Evolutionary conservation across 805 yeast species (phyloP), one percentile per base, ranked within the genome.

Genomic region (Spencermartinsiella europaea): DNA sequence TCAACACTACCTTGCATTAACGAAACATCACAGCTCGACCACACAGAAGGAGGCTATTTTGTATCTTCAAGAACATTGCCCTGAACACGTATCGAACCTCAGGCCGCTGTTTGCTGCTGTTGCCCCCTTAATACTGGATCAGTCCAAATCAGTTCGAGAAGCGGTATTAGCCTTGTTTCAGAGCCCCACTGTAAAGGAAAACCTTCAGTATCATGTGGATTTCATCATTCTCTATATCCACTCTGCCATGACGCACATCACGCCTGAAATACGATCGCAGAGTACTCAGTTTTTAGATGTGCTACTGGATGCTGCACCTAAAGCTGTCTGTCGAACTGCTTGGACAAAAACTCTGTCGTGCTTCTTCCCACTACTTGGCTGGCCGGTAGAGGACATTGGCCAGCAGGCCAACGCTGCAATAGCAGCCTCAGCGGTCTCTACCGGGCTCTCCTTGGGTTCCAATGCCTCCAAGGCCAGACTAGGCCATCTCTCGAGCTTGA

Each of bases 171-270:
- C 50, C 66, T 71, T 70, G 35, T 45, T 62, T 37, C 52, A 54
- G 25, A 47, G 53, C 2, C 44, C 48, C 3, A 41, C 19, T n/a
- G 49, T 44, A n/a, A 42, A 21, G 16, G 46, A 45, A 7, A 39
- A 41, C 28, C 51, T 62, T 20, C 75, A 17, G 60, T 84, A 45
- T 14, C 68, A 70, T 44, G 49, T 58, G 3, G 38, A 55, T 20
- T 44, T 55, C 19, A 45, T 71, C 15, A 74, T 85, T n/a, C 71
- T 91, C 25, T 90, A 84, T 62, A 72, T 91, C 15, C 85, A 84
- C 55, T 83, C 91, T 44, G 95, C 96, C 2, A 91, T 93, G 96
- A 85, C 97, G 15, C 97, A 93, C 62, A 84, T 93, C 35, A 76
- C 76, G 25, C 81, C 88, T 1, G 80, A 79, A 3, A 80, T 93